Evolutionary conservation across 139 green algal species (phyloP), one percentile per base, ranked within the genome.

Genomic region (Eudorina sp.): DNA sequence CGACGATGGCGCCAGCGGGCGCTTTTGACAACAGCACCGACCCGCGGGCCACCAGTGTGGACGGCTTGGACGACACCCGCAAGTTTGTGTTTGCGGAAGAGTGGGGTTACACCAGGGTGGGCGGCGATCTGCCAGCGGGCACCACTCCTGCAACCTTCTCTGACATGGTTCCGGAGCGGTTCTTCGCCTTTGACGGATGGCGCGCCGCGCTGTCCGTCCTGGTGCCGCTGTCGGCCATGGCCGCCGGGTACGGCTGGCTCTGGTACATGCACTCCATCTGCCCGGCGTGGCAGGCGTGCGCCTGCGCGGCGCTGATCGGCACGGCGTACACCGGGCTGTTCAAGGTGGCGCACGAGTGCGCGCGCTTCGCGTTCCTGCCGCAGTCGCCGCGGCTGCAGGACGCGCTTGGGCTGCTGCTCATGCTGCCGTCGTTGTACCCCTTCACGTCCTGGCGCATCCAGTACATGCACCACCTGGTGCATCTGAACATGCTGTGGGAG

Each of bases 281-380:
- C 29, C 91, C 92, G 0, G 27, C 80, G 1, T 95, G 91, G 91
- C 92, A 95, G 88, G 81, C 91, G 69, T 29, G 82, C 1, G 29
- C 81, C 0, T 89, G 78, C 66, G 93, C 88, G 66, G 2, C 91
- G 0, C 69, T 84, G 9, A 88, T 95, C 23, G 93, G 93, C 14
- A 95, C 93, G 3, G 93, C 83, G 18, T 95, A 95, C 66, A 83
- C 90, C 80, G 93, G 93, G 1, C 88, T 93, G 31, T 95, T 95
- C 62, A 87, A 90, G 46, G 48, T 92, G 11, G 93, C 90, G n/a
- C 88, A 91, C 4, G 90, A 94, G n/a, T 93, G 88, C 41, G 88
- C 93, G 7, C 77, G 80, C 41, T 87, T 89, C 53, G 31, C 51
- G 7, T 91, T 94, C 29, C 78, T 91, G 46, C 91, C 77, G 16